These are phyloP conservation scores for Suhomyces bokatorum DNA, from an alignment of 1,139 yeast species.

Conservation along the genomic window DNA sequence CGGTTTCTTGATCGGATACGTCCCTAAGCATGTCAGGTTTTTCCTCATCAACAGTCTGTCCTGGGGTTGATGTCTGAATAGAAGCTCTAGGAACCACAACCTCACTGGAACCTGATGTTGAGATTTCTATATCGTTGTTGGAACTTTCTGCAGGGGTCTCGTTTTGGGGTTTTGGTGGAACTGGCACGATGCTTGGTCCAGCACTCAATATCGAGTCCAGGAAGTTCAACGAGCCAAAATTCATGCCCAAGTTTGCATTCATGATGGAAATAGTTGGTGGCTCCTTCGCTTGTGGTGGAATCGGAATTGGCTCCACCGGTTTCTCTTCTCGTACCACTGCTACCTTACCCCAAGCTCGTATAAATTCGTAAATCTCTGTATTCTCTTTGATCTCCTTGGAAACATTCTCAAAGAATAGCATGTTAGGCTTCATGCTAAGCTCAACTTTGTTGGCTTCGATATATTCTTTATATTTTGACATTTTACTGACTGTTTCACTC, in stretches of 20 bases:
- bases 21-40: background rate
- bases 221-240: constrained; percentile 9
- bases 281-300: background rate
- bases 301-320: background rate
- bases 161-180: background rate
- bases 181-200: background rate
- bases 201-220: constrained; percentile 6
- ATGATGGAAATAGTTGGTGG: background rate
- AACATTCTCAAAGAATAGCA: constrained; percentile 18
- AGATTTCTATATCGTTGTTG: background rate
- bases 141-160: background rate
- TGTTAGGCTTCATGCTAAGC: constrained; percentile 20
- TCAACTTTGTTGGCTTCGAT: constrained; percentile 15
- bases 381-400: constrained; percentile 16
- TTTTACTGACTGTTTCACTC: background rate
- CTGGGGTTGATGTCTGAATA: background rate
- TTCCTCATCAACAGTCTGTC: background rate
- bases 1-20: background rate
- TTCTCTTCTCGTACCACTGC: constrained; percentile 7
- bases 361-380: constrained; percentile 12
- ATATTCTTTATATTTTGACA: constrained; percentile 7
- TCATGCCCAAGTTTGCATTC: constrained; percentile 6
- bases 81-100: background rate
- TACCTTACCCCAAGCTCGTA: constrained; percentile 25
- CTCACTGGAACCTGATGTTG: background rate